Conservation (phyloP, 805 yeast genomes). For the Candida schatavii region DNA sequence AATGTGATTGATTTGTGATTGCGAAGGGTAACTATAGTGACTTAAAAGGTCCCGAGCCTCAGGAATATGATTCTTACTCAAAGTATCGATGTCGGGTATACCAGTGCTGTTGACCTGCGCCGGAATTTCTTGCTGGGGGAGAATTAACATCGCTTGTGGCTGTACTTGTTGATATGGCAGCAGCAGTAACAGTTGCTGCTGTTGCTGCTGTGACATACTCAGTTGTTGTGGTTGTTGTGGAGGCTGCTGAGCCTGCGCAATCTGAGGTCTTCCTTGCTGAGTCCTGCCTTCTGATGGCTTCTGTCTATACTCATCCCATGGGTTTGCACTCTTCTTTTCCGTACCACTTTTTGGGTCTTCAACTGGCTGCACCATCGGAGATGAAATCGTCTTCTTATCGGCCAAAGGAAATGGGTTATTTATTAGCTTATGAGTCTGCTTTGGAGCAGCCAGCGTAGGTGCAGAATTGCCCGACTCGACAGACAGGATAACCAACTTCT, state of each 20-base stretch:
- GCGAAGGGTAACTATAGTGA: not conserved
- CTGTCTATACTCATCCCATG: constrained; percentile 32
- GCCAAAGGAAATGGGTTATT: constrained; percentile 4
- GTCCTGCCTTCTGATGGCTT: not conserved
- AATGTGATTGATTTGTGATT: not conserved
- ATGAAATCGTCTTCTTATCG: constrained; percentile 3
- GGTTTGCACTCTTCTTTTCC: constrained; percentile 21
- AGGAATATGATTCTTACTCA: not conserved
- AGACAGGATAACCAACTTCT: not conserved
- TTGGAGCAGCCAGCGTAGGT: too few relatives aligned
- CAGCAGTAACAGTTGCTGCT: not conserved
- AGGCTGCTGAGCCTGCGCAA: too few relatives aligned
- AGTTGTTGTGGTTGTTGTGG: too few relatives aligned
- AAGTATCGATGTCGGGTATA: not conserved
- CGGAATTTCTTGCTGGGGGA: too few relatives aligned
- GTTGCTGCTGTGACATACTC: not conserved
- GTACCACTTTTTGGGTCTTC: not conserved
- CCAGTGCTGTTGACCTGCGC: not conserved
- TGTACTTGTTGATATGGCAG: not conserved
- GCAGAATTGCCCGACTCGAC: not conserved
- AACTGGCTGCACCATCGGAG: not conserved
- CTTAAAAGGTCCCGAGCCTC: not conserved
- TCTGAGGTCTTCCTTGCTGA: not conserved
- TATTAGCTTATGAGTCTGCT: not conserved
- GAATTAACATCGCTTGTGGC: too few relatives aligned